These are phyloP conservation scores for Pseudogymnoascus sp. DNA, from an alignment of 2,329 filamentous ascomycete species.

Conservation along the genomic window DNA sequence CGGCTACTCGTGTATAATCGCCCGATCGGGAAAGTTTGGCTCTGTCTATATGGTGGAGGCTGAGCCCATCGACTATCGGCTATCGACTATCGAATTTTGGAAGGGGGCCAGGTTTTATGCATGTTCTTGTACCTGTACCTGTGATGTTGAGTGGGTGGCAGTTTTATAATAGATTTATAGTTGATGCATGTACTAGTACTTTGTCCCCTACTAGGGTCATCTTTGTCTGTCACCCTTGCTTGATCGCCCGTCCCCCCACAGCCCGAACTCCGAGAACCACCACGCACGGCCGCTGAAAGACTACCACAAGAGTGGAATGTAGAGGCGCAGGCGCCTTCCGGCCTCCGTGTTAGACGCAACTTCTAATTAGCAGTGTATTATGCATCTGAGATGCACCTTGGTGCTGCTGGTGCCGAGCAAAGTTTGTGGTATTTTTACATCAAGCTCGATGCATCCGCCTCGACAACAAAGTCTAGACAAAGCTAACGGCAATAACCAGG, in stretches of 20 bases:
- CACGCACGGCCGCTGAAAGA: no score
- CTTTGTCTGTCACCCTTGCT: no score
- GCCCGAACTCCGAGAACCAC: no score
- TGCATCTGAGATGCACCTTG: no score
- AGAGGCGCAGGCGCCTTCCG: no score
- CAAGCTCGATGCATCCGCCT: not conserved
- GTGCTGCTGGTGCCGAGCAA: no score
- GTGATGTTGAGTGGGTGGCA: not conserved
- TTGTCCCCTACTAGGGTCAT: no score
- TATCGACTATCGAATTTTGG: not conserved
- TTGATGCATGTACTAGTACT: not conserved
- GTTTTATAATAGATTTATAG: not conserved
- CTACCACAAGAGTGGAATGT: no score
- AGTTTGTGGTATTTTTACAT: no score
- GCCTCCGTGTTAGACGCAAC: not conserved
- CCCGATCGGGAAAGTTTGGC: not conserved
- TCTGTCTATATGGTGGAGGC: not conserved
- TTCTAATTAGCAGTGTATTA: not conserved
- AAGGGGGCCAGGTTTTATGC: not conserved
- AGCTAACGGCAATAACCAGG: not conserved
- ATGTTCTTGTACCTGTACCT: not conserved
- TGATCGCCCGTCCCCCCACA: no score
- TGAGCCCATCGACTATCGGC: not conserved
- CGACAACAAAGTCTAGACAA: not conserved
- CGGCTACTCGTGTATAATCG: not conserved